Base-by-base conservation (phyloP, 176 grass and related monocot species). In the Bromus sterilis region DNA sequence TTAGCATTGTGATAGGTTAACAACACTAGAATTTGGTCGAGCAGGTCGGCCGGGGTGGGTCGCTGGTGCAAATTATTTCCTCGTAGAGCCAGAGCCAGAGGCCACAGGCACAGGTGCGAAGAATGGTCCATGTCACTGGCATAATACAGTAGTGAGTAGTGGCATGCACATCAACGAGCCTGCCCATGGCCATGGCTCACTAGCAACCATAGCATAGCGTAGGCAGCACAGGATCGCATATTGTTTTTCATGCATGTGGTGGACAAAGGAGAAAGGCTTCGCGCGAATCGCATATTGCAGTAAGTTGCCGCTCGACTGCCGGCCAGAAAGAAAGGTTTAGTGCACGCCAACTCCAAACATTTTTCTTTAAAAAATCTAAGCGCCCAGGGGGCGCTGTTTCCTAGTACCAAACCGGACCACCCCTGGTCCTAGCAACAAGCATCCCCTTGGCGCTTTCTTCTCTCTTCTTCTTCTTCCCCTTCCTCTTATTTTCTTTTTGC, bases 311-410 rank as follows among this genome's bases (percentile, higher is more conserved):
- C 56, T 76, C 72, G 44, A 72, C 69, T 16, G 79, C 32, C 28
- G 60, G 29, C 56, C 35, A 56, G 33, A 25, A n/a, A n/a, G n/a
- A n/a, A n/a, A n/a, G n/a, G 16, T 12, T 35, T 48, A 64, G 39
- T 73, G 83, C 66, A 63, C 62, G 66, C 66, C 76, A 79, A 79
- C 55, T 31, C 63, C 35, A 2, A 29, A 18, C 62, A 21, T 39
- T 68, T 40, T 30, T 6, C 4, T 65, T 66, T 18, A 10, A 24
- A n/a, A n/a, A n/a, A 13, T 48, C 44, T 48, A 18, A 48, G 4
- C 44, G 18, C 44, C 15, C 15, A 15, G 44, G 59, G 26, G 59
- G 66, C 84, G 80, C 60, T 62, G 79, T 62, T 87, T 72, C 80
- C 55, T 75, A 55, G 55, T 82, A 39, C 56, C 42, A 37, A 80